A percentile compares a stretch with the other conserved stretches of the same genome.
phyloP scores from a whole-genome alignment of 164 flowering plant species.

The Magnolia sinica region DNA sequence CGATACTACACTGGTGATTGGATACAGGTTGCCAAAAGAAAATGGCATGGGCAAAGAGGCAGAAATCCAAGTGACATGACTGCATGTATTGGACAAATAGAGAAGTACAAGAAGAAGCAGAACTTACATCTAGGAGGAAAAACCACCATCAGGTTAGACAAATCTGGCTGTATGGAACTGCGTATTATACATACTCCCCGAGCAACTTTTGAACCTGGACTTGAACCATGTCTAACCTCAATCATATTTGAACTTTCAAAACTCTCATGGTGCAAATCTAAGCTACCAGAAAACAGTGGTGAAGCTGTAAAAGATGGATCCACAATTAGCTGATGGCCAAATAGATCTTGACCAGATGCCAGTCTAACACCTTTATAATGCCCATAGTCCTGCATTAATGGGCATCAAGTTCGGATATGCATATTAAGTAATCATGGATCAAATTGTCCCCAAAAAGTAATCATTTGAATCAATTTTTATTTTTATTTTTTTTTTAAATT shows the following conservation, averaged over 20 bases:
- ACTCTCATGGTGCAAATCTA: conserved; percentile 18
- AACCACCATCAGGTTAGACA: conserved; percentile 51
- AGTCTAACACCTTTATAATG: conserved; percentile 64
- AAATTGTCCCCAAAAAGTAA: too few species aligned
- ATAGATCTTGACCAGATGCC: conserved; percentile 79
- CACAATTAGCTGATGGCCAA: conserved; percentile 57
- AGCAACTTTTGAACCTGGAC: conserved; percentile 47
- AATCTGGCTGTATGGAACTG: conserved; percentile 49
- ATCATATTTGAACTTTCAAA: conserved; percentile 3
- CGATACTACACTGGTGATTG: too few species aligned
- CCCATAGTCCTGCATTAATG: conserved; percentile 42
- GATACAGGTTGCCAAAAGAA: too few species aligned
- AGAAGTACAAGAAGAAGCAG: conserved; percentile 13
- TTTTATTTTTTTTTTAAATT: too few species aligned
- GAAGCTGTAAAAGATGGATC: conserved; percentile 55
- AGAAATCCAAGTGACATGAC: too few species aligned
- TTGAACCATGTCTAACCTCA: conserved; percentile 12
- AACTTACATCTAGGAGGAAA: conserved; percentile 83
- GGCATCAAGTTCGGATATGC: too few species aligned
- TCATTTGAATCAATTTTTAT: too few species aligned
- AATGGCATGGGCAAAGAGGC: too few species aligned
- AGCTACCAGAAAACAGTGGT: conserved; percentile 18
- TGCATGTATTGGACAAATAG: not conserved
- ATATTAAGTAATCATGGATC: too few species aligned
- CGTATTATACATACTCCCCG: conserved; percentile 70